Base-by-base conservation (phyloP, 371 early-diverging fungal genomes). In the Nematocida minor region DNA sequence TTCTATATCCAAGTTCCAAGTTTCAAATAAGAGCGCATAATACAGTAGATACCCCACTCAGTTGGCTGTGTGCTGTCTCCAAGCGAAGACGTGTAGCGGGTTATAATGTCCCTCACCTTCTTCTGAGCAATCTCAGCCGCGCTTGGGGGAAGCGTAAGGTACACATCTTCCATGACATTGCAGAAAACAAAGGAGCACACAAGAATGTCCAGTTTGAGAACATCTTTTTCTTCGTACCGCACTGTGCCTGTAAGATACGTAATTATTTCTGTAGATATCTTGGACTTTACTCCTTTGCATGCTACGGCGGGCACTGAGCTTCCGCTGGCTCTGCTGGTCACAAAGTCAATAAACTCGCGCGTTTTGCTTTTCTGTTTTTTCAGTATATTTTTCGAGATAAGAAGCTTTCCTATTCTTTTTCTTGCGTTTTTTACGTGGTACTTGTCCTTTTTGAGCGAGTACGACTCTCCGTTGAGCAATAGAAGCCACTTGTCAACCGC, bases 371-470 rank as follows among this genome's bases (percentile, higher is more conserved):
- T 49, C 18, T 42, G 14, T 29, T 64, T 74, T 54, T 40, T 66
- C 16, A 74, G 46, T 79, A 74, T 62, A 4, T 74, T 74, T 36
- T 74, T 74, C 25, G 18, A 34, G 25, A 74, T 47, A 18, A 74
- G 53, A 4, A 6, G 4, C 55, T 49, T 62, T 6, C 22, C 66
- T 2, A 74, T 38, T 18, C 66, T 22, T 25, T 60, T 48, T 49
- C 77, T 20, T 29, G 77, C 63, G 36, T 63, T 38, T 46, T 49
- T 69, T 9, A 74, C n/a, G 34, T 74, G 77, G 55, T 74, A 74
- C 49, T 74, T 74, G 77, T 63, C 66, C 29, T 74, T 51, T 32
- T 31, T 32, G 4, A 64, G 11, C 6, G 62, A 63, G 55, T 46
- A 63, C 11, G 54, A 34, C 48, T 74, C 77, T 74, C 77, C 77